Evolutionary conservation across 2,329 filamentous ascomycete genomes (phyloP).

Genomic region (Ophiostoma sp.): DNA sequence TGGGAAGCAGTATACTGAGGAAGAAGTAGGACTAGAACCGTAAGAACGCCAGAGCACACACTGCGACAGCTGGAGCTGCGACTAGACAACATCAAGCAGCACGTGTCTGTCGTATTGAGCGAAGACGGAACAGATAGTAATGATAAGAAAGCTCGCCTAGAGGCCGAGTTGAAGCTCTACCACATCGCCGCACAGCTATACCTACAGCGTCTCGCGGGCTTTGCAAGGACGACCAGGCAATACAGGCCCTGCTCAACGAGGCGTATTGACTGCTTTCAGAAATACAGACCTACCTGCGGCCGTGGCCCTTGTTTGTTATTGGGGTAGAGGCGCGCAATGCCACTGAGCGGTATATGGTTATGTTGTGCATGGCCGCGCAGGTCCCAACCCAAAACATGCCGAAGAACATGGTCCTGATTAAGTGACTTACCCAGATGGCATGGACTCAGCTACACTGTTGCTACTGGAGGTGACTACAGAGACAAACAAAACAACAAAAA

Average conservation of each 20-base stretch:
- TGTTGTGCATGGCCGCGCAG: conserved; percentile 1
- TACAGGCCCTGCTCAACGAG: not conserved
- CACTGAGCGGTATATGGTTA: conserved; percentile 20
- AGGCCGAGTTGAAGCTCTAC: not conserved
- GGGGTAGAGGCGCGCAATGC: conserved; percentile 25
- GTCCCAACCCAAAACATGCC: not conserved
- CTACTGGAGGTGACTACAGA: not conserved
- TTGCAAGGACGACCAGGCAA: not conserved
- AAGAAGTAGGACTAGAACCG: not conserved
- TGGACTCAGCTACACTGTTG: conserved; percentile 23
- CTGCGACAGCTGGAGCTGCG: conserved; percentile 23
- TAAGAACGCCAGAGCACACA: conserved; percentile 13
- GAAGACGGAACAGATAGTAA: not conserved
- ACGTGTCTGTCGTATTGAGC: conserved; percentile 12
- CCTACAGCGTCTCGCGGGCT: not conserved
- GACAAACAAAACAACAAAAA: conserved; percentile 11
- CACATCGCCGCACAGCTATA: not conserved
- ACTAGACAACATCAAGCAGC: conserved; percentile 23
- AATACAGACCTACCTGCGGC: conserved; percentile 21
- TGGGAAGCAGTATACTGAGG: not conserved
- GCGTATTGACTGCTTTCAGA: not conserved
- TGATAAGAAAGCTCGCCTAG: not conserved
- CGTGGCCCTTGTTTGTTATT: conserved; percentile 26
- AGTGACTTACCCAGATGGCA: not conserved
- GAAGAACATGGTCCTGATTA: not conserved